Conservation (phyloP, 2,329 filamentous ascomycete genomes). For the Cordyceps fumosorosea region DNA sequence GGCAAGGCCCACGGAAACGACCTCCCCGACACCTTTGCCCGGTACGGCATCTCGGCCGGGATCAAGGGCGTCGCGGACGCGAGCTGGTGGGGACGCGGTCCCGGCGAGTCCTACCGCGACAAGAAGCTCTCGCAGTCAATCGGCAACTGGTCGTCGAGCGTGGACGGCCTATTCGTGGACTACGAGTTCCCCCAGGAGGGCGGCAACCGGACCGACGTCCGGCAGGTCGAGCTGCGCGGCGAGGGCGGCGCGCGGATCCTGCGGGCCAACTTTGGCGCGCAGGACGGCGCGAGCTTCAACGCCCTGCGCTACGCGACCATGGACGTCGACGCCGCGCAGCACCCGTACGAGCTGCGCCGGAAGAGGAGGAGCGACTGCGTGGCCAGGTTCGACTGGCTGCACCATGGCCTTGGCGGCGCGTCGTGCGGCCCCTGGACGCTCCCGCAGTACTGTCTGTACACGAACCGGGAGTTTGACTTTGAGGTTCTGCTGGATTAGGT, state of each 20-base stretch:
- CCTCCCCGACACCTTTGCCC: slow-evolving; percentile 51
- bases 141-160: slow-evolving; percentile 40
- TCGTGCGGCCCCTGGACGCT: slow-evolving; percentile 54
- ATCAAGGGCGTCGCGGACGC: slow-evolving; percentile 32
- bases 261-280: slow-evolving; percentile 38
- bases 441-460: slow-evolving; percentile 39
- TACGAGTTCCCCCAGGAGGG: slow-evolving; percentile 66
- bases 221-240: slow-evolving; percentile 47
- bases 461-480: slow-evolving; percentile 35
- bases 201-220: slow-evolving; percentile 57
- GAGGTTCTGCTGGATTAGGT: slow-evolving; percentile 38
- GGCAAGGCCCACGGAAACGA: slow-evolving; percentile 41
- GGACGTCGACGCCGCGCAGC: slow-evolving; percentile 47
- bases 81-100: slow-evolving; percentile 63
- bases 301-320: slow-evolving; percentile 47
- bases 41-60: slow-evolving; percentile 53
- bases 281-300: slow-evolving; percentile 48
- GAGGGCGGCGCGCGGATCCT: slow-evolving; percentile 28
- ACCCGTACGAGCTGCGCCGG: slow-evolving; percentile 54
- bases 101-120: slow-evolving; percentile 60
- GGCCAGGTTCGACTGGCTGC: slow-evolving; percentile 52
- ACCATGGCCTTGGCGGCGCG: slow-evolving; percentile 57
- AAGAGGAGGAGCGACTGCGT: slow-evolving; percentile 43
- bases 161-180: slow-evolving; percentile 49
- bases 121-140: slow-evolving; percentile 55